Base-by-base conservation (phyloP, 106 monocot species). In the Phalaenopsis aphrodite region DNA sequence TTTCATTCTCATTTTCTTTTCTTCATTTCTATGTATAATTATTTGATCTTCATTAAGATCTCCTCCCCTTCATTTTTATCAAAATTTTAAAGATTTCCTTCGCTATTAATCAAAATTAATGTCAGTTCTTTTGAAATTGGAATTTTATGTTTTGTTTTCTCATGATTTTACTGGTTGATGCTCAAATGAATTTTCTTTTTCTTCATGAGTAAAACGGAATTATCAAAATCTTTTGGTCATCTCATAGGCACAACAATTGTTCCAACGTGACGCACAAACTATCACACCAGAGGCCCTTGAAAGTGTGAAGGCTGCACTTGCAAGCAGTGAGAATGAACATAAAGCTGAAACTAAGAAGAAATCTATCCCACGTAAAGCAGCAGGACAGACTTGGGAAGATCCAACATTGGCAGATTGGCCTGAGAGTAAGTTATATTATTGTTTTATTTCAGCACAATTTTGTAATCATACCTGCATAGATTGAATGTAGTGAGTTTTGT, bases 341-440 rank as follows among this genome's bases (percentile, higher is more conserved):
- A 93, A 93, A 56, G 81, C 93, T 45, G 88, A 93, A 49, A 82
- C 88, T 18, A 93, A 87, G 66, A 96, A 96, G 87, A 96, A 81
- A 76, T 86, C 91, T n/a, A 78, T 96, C 73, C 96, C 96, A 42
- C 91, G 96, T 41, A 93, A 91, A 77, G 96, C 96, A 39, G 96
- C 93, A 36, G 96, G 96, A 15, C 96, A 91, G 42, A 83, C 73
- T 56, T 96, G 96, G 96, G 96, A 96, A 76, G 96, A 96, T 83
- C 90, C 96, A 52, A 91, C 93, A n/a, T 86, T 96, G 74, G 56
- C 89, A 46, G 96, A 96, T 8, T 96, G 93, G 96, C 96, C 93
- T 21, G 96, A 96, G 78, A 93, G 96, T 96, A 90, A 24, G 90
- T 80, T 82, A 19, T 39, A 4, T 43, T 37, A 16, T 65, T 76